These are phyloP conservation scores for Heimioporus sp. DNA, from an alignment of 768 basidiomycete species.

Conservation along the genomic window DNA sequence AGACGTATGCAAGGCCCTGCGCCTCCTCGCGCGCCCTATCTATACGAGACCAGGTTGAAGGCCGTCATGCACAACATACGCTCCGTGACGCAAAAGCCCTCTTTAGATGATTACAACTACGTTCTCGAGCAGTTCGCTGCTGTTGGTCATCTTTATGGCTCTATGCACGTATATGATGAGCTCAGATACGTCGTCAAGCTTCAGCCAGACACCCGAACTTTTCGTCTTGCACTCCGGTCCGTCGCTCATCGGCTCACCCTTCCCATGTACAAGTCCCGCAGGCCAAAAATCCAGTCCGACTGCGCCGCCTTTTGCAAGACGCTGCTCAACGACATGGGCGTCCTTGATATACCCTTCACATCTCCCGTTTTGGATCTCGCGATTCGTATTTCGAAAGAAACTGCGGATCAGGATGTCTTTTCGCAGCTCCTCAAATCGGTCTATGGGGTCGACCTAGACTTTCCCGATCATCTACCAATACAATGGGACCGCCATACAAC, in stretches of 20 bases:
- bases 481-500: constrained; percentile 11
- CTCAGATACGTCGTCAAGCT: constrained; percentile 42
- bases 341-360: constrained; percentile 46
- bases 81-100: constrained; percentile 39
- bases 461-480: constrained; percentile 63
- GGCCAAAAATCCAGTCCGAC: constrained; percentile 37
- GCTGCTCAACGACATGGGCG: constrained; percentile 59
- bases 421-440: constrained; percentile 59
- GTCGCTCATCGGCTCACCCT: constrained; percentile 66
- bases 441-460: constrained; percentile 75
- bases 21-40: constrained; percentile 40
- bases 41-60: constrained; percentile 67
- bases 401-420: constrained; percentile 54
- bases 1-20: constrained; percentile 40
- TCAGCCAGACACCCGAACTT: constrained; percentile 53
- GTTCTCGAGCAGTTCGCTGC: constrained; percentile 74
- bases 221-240: constrained; percentile 63
- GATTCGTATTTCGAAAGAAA: constrained; percentile 65
- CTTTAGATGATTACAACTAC: constrained; percentile 70
- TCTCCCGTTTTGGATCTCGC: constrained; percentile 64
- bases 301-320: constrained; percentile 47
- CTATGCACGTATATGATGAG: constrained; percentile 60
- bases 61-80: constrained; percentile 70
- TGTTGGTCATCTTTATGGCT: constrained; percentile 65
- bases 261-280: constrained; percentile 44